Evolutionary conservation across 768 basidiomycete species (phyloP), one percentile per base, ranked within the genome.

Genomic region (Macrolepiota dolichaula): DNA sequence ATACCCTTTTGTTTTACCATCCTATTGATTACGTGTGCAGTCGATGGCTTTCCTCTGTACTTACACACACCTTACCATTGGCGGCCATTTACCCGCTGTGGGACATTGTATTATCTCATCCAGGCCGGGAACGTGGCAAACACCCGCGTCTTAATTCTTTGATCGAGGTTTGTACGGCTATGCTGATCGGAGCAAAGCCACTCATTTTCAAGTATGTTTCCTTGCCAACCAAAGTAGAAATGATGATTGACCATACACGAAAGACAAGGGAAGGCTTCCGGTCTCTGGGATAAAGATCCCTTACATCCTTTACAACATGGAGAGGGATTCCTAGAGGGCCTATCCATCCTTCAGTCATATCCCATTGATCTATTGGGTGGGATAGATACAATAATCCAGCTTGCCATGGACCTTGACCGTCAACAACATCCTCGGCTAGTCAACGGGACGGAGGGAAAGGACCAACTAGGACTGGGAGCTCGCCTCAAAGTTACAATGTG

Each of bases 21-120:
- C 24, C 50, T 40, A 42, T 29, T 52, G 57, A 56, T 62, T 51
- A 47, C 13, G 22, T 38, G 24, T 52, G 13, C 63, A 92, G 91
- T 71, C 87, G 85, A 49, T 93, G 91, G 91, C 74, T 92, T 11
- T 82, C 87, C 12, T 82, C 89, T 11, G 67, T 93, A 6, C 72
- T 92, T 22, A 82, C 87, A 0, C 90, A 91, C 64, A 88, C 90
- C 1, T 69, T 93, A n/a, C 88, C 91, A 0, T 65, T 89, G 19
- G 67, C 80, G 1, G 80, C 83, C 7, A 75, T 89, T 9, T 73
- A 89, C 17, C 75, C 80, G 15, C 71, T 85, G 4, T 93, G 91
- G 91, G 91, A 93, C 68, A 80, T 81, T 2, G 65, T 93, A 12
- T 89, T 92, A 63, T 81, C 87, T 53, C 77, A 79, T 37, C 81